phyloP scores from a whole-genome alignment of 2,329 filamentous ascomycete species.

The Fragosphaeria purpurea region DNA sequence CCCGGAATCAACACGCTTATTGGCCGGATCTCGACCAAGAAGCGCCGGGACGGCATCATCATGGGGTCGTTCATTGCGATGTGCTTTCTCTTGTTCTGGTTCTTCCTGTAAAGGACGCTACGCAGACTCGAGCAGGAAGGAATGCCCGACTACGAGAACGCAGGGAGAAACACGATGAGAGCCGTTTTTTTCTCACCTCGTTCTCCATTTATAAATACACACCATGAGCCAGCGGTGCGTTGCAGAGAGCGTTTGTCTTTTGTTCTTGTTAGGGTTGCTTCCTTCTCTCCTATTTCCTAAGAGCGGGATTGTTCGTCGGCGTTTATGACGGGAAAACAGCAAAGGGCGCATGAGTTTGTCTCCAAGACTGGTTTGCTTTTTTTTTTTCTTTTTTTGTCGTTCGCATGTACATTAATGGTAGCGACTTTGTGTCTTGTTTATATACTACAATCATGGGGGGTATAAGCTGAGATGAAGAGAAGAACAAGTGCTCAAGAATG shows the following conservation, averaged over 20 bases:
- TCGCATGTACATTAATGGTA: no score
- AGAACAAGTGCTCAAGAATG: no score
- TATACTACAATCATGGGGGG: no score
- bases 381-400: not conserved
- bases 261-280: no score
- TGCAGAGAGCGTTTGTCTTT: no score
- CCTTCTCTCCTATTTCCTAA: no score
- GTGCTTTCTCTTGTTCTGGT: slow-evolving; percentile 80
- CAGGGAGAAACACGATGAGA: no score
- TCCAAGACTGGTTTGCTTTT: not conserved
- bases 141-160: no score
- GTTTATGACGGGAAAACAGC: not conserved
- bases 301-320: no score
- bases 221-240: not conserved
- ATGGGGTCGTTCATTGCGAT: slow-evolving; percentile 84
- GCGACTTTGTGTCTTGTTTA: no score
- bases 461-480: no score
- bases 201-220: not conserved
- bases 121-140: no score
- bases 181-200: not conserved
- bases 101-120: slow-evolving; percentile 46
- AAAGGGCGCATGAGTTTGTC: not conserved
- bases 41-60: slow-evolving; percentile 89
- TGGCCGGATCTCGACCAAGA: slow-evolving; percentile 84
- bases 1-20: slow-evolving; percentile 91